Evolutionary conservation across 2,329 filamentous ascomycete genomes (phyloP).

Genomic region (Aspergillus pseudoterreus): DNA sequence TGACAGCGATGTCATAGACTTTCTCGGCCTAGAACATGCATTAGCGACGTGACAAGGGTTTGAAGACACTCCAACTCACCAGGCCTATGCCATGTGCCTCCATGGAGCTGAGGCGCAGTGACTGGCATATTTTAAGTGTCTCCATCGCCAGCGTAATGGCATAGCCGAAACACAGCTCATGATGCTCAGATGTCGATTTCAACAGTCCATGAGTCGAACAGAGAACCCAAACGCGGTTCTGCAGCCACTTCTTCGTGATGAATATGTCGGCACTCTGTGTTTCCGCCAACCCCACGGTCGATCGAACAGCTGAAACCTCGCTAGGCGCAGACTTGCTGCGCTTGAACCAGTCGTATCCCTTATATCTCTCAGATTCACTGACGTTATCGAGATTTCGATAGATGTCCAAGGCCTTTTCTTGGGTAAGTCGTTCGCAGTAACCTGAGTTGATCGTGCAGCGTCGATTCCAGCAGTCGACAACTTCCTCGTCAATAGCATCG

Average conservation of each 20-base stretch:
- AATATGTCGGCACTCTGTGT: constrained; percentile 43
- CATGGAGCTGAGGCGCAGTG: constrained; percentile 35
- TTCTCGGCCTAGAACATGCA: constrained; percentile 31
- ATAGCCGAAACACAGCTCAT: constrained; percentile 36
- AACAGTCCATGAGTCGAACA: constrained; percentile 40
- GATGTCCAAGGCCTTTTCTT: constrained; percentile 53
- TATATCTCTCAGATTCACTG: constrained; percentile 32
- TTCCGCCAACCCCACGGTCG: constrained; percentile 28
- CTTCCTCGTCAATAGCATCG: constrained; percentile 42
- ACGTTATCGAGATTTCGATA: constrained; percentile 31
- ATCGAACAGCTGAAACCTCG: constrained; percentile 18
- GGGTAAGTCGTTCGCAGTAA: constrained; percentile 63
- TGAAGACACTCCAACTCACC: constrained; percentile 18
- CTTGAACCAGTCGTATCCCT: constrained; percentile 38
- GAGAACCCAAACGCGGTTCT: constrained; percentile 42
- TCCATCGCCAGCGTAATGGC: constrained; percentile 33
- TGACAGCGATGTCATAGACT: constrained; percentile 36
- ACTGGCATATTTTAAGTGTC: constrained; percentile 32
- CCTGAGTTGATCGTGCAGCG: constrained; percentile 58
- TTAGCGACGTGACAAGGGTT: background rate
- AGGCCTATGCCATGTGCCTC: constrained; percentile 41
- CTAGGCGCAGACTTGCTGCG: constrained; percentile 23
- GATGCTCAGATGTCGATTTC: constrained; percentile 30
- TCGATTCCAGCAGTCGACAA: constrained; percentile 43
- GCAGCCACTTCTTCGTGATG: constrained; percentile 43